Evolutionary conservation across 2,329 filamentous ascomycete genomes (phyloP).

Genomic region (Fusarium tanahbumbuense): DNA sequence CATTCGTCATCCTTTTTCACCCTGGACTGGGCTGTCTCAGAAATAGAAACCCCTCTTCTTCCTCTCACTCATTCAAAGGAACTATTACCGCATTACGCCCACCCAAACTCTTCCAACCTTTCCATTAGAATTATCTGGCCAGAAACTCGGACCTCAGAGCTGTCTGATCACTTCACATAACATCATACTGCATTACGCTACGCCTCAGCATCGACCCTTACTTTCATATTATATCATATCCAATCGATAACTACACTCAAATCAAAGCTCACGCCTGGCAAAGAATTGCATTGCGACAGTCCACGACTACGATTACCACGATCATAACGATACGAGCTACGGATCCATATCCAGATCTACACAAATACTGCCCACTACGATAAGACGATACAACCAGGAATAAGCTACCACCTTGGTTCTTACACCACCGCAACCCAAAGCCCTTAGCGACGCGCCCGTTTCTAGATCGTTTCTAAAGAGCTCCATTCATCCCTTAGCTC

Average conservation of each 20-base stretch:
- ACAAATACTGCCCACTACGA: background rate
- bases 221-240: conserved; percentile 15
- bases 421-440: conserved; percentile 3
- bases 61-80: background rate
- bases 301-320: conserved; percentile 28
- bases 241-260: background rate
- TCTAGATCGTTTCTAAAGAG: conserved; percentile 32
- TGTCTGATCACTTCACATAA: conserved; percentile 7
- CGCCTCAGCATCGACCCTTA: conserved; percentile 7
- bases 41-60: conserved; percentile 23
- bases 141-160: conserved; percentile 21
- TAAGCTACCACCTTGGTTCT: background rate
- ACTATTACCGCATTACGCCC: background rate
- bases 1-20: conserved; percentile 31
- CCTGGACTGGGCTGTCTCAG: conserved; percentile 34
- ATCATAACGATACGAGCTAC: conserved; percentile 25
- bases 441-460: conserved; percentile 17
- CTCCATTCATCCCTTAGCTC: conserved; percentile 9
- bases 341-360: background rate
- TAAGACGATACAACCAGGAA: background rate
- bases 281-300: conserved; percentile 19
- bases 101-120: conserved; percentile 7
- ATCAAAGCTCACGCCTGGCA: background rate
- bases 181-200: conserved; percentile 29
- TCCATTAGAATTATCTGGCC: conserved; percentile 28